Evolutionary conservation across 2,329 filamentous ascomycete genomes (phyloP).

Genomic region (Orbilia oligospora): DNA sequence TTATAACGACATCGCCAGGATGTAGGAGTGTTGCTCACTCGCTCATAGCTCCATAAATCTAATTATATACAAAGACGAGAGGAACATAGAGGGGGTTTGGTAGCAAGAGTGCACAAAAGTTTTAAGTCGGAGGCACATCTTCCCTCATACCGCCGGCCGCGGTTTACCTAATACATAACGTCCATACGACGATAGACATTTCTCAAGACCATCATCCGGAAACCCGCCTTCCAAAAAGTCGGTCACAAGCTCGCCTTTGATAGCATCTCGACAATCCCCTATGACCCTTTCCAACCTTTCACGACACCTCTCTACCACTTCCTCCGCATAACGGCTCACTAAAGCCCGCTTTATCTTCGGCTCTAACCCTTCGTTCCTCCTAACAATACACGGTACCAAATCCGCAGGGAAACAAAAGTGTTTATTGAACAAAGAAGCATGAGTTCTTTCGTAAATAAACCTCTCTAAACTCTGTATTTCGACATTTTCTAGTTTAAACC

Average conservation of each 20-base stretch:
- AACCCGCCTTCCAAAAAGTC: not conserved
- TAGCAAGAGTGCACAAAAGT: no score
- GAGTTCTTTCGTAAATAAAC: constrained; percentile 5
- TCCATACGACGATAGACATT: constrained; percentile 4
- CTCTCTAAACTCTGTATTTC: not conserved
- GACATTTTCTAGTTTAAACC: not conserved
- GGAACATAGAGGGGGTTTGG: no score
- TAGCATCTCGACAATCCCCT: not conserved
- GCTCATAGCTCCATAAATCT: no score
- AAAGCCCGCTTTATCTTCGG: not conserved
- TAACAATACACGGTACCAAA: not conserved
- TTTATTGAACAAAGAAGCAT: not conserved
- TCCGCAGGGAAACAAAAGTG: constrained; percentile 19
- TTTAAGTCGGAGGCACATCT: no score
- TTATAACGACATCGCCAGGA: no score
- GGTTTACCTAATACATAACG: not conserved
- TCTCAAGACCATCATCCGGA: constrained; percentile 18
- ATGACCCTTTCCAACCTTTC: not conserved
- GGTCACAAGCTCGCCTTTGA: not conserved
- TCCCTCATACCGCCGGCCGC: not conserved
- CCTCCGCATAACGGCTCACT: constrained; percentile 6
- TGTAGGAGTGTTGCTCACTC: no score
- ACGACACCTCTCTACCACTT: not conserved
- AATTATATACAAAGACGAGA: not conserved
- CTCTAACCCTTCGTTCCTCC: not conserved